Evolutionary conservation across 345 rosid genomes (phyloP).

Genomic region (Acer saccharum): DNA sequence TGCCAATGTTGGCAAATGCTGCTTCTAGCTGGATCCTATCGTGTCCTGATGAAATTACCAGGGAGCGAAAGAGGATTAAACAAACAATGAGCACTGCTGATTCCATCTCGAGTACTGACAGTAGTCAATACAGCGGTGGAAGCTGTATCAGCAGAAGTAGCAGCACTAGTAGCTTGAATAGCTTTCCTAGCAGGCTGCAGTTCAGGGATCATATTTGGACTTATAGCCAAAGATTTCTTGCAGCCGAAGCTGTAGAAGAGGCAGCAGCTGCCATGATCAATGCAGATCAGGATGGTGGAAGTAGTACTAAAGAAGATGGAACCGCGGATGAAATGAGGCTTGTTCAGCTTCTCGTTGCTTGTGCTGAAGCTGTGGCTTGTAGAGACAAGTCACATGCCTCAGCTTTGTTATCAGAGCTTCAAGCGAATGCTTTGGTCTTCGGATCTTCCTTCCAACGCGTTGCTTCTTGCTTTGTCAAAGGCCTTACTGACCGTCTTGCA

Average conservation of each 20-base stretch:
- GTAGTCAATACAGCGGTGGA: background rate
- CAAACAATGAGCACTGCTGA: slow-evolving; percentile 33
- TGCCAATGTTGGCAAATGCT: slow-evolving; percentile 25
- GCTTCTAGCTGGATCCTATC: slow-evolving; percentile 11
- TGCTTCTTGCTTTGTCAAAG: slow-evolving; percentile 73
- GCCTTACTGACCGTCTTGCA: slow-evolving; percentile 51
- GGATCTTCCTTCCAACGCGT: slow-evolving; percentile 69
- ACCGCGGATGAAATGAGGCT: slow-evolving; percentile 51
- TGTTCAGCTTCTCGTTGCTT: slow-evolving; percentile 57
- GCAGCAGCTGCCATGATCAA: slow-evolving; percentile 35
- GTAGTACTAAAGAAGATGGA: slow-evolving; percentile 29
- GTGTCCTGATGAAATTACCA: slow-evolving; percentile 15
- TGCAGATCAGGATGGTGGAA: background rate
- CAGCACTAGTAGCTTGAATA: slow-evolving; percentile 37
- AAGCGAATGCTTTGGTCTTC: slow-evolving; percentile 49
- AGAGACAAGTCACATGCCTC: slow-evolving; percentile 61
- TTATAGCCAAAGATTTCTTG: slow-evolving; percentile 40
- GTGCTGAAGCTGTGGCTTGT: slow-evolving; percentile 76
- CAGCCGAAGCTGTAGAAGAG: slow-evolving; percentile 51
- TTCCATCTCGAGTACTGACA: slow-evolving; percentile 23
- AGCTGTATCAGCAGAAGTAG: slow-evolving; percentile 31
- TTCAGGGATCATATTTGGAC: slow-evolving; percentile 55
- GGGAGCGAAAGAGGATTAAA: slow-evolving; percentile 42
- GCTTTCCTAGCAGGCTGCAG: slow-evolving; percentile 28
- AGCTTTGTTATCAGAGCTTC: slow-evolving; percentile 50